A percentile compares a stretch with the other conserved stretches of the same genome.
phyloP scores from a whole-genome alignment of 176 grass and related monocot genomes.

The Zoysia pacifica region DNA sequence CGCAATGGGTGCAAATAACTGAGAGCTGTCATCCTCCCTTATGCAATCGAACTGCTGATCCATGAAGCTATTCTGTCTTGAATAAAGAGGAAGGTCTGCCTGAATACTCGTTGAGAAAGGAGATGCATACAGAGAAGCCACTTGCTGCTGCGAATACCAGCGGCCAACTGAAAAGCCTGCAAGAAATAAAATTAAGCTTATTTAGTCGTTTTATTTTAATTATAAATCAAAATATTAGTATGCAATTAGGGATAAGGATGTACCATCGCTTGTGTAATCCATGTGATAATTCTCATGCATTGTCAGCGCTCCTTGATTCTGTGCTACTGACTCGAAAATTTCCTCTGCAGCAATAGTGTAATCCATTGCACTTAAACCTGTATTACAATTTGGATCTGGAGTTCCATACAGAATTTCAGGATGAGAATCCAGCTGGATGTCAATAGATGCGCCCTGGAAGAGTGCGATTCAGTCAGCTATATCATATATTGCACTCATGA shows the following conservation, averaged over 20 bases:
- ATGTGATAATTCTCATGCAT: background rate
- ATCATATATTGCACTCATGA: background rate
- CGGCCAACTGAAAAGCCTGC: conserved; percentile 4
- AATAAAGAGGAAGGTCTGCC: conserved; percentile 16
- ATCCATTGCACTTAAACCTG: conserved; percentile 2
- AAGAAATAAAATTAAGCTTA: conserved; percentile 6
- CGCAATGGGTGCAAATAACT: background rate
- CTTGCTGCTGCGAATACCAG: background rate
- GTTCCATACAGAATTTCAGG: background rate
- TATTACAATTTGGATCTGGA: background rate
- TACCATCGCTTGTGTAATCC: conserved; percentile 19
- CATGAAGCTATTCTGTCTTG: conserved; percentile 23
- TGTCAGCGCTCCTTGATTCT: conserved; percentile 20
- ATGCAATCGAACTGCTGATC: background rate
- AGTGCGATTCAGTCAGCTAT: background rate
- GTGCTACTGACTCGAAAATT: conserved; percentile 22
- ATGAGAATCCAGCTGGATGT: conserved; percentile 9
- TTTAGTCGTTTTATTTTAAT: background rate
- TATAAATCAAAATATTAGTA: background rate
- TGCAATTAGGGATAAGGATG: background rate
- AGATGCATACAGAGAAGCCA: background rate
- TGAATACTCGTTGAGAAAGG: background rate
- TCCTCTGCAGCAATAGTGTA: background rate
- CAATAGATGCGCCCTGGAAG: conserved; percentile 41
- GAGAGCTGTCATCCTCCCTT: background rate